Percentiles rank a stretch among this genome's conserved stretches.
phyloP scores from a whole-genome alignment of 2,329 filamentous ascomycete species.

The Cercospora nicotianae region DNA sequence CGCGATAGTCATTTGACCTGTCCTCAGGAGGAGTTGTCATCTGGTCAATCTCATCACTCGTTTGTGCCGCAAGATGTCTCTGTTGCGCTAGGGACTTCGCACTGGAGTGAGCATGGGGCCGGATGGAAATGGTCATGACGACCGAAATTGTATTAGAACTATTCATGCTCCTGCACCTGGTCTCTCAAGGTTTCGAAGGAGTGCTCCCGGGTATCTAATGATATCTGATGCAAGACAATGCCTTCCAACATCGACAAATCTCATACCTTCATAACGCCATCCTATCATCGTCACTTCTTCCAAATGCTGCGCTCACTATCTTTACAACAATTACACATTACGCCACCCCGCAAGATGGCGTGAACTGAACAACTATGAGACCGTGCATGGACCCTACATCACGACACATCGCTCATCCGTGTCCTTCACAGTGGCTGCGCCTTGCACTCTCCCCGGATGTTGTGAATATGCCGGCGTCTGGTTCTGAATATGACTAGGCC shows the following conservation, averaged over 20 bases:
- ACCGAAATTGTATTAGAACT: too few relatives aligned
- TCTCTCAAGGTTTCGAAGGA: neutral
- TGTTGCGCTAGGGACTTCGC: too few relatives aligned
- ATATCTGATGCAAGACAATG: neutral
- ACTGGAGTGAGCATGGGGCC: too few relatives aligned
- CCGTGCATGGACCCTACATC: constrained; percentile 43
- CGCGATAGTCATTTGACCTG: too few relatives aligned
- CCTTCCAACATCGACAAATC: neutral
- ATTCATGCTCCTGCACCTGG: neutral
- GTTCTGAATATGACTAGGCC: constrained; percentile 25
- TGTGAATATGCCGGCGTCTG: constrained; percentile 4
- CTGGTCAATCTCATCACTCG: neutral
- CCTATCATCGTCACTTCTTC: neutral
- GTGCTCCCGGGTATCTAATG: neutral
- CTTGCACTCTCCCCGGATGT: constrained; percentile 20
- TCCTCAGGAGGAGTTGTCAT: too few relatives aligned
- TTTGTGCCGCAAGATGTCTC: neutral
- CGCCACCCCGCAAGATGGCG: neutral
- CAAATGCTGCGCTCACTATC: neutral
- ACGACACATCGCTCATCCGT: constrained; percentile 48
- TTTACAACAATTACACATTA: neutral
- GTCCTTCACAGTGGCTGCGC: constrained; percentile 33
- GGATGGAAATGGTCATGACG: too few relatives aligned
- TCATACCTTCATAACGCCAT: neutral
- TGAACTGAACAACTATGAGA: neutral